Evolutionary conservation across 495 filamentous ascomycete species (phyloP).

Genomic region (Podospora pseudoanserina): DNA sequence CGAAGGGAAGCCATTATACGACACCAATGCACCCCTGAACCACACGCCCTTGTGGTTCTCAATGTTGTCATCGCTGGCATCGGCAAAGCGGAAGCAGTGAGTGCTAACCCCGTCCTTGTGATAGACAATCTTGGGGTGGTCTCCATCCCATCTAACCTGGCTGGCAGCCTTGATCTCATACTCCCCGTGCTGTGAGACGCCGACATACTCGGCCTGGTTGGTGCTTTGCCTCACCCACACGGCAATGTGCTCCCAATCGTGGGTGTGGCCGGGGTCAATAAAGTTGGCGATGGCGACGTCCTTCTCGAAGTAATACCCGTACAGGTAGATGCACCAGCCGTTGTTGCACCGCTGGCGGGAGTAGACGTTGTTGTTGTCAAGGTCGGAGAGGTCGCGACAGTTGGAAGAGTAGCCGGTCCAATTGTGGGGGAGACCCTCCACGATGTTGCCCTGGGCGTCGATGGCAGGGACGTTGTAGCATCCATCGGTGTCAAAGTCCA

Average conservation of each 20-base stretch:
- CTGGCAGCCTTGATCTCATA: slow-evolving; percentile 33
- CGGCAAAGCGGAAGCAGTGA: slow-evolving; percentile 43
- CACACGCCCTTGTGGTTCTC: slow-evolving; percentile 42
- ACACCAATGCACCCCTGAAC: slow-evolving; percentile 39
- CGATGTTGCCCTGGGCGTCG: slow-evolving; percentile 35
- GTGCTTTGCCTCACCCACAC: slow-evolving; percentile 35
- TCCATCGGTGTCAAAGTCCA: slow-evolving; percentile 47
- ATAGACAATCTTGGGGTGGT: slow-evolving; percentile 44
- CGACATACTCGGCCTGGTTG: slow-evolving; percentile 34
- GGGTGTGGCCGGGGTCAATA: slow-evolving; percentile 35
- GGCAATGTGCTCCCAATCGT: slow-evolving; percentile 50
- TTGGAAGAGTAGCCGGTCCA: slow-evolving; percentile 29
- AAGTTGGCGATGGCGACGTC: slow-evolving; percentile 38
- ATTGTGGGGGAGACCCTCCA: slow-evolving; percentile 34
- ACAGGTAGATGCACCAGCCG: slow-evolving; percentile 45
- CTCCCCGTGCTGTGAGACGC: slow-evolving; percentile 38
- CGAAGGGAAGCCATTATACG: slow-evolving; percentile 38
- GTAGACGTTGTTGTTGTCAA: slow-evolving; percentile 47
- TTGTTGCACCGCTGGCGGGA: slow-evolving; percentile 44
- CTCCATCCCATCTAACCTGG: slow-evolving; percentile 40
- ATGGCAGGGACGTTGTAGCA: slow-evolving; percentile 50
- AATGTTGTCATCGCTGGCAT: slow-evolving; percentile 35
- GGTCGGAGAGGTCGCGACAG: slow-evolving; percentile 41
- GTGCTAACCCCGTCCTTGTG: slow-evolving; percentile 43
- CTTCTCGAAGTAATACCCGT: slow-evolving; percentile 50